These are phyloP conservation scores for Sisymbrium altissimum DNA, from an alignment of 345 rosid species.

Conservation along the genomic window DNA sequence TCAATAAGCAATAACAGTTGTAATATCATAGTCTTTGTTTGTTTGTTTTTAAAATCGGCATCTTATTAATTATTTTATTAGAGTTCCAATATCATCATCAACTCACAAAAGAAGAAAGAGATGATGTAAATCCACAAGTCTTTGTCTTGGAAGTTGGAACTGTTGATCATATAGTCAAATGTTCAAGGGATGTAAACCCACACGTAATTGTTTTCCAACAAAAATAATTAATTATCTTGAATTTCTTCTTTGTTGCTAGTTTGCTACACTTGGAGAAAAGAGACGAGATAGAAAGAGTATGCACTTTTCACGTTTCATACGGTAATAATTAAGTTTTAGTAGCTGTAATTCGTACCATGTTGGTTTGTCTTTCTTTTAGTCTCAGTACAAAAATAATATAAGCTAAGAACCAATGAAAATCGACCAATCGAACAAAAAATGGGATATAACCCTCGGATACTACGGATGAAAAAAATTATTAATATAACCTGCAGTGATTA, in stretches of 20 bases:
- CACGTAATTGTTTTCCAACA: background rate
- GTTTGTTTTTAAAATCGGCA: no score
- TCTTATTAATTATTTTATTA: background rate
- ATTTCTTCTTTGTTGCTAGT: background rate
- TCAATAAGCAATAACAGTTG: background rate
- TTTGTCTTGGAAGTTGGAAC: background rate
- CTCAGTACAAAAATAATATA: no score
- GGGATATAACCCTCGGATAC: no score
- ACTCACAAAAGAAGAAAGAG: no score
- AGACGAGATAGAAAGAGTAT: background rate
- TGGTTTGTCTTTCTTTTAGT: background rate
- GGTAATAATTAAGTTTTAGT: no score
- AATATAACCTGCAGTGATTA: background rate
- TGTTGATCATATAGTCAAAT: background rate
- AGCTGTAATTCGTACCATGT: background rate
- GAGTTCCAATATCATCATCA: background rate
- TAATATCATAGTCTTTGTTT: background rate
- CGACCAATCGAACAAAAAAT: no score
- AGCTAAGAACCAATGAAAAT: no score
- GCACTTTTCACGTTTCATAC: background rate
- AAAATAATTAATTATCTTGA: background rate
- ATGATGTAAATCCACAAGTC: background rate
- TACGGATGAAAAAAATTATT: no score
- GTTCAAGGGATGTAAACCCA: background rate
- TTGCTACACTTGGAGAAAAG: background rate